These are phyloP conservation scores for Sparassis latifolia DNA, from an alignment of 1,284 basidiomycete species.

Conservation along the genomic window DNA sequence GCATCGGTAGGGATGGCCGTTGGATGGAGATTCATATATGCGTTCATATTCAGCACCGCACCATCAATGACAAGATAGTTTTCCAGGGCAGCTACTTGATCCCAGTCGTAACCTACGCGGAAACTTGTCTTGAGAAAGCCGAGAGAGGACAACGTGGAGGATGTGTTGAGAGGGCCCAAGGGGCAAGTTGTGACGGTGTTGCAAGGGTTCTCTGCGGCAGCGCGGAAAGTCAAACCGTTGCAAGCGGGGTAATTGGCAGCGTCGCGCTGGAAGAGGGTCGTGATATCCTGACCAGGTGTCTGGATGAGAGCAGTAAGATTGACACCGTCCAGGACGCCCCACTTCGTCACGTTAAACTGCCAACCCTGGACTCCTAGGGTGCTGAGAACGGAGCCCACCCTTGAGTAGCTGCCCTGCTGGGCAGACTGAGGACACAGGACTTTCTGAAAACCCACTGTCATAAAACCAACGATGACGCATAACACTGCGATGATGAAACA, in stretches of 20 bases:
- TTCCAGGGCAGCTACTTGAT: slow-evolving; percentile 60
- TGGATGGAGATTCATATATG: slow-evolving; percentile 79
- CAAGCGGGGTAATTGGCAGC: slow-evolving; percentile 64
- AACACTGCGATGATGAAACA: slow-evolving; percentile 81
- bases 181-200: slow-evolving; percentile 49
- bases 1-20: slow-evolving; percentile 63
- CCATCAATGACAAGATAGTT: slow-evolving; percentile 91
- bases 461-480: slow-evolving; percentile 82
- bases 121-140: slow-evolving; percentile 58
- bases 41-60: slow-evolving; percentile 86
- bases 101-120: slow-evolving; percentile 84
- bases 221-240: slow-evolving; percentile 49
- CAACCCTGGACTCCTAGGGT: slow-evolving; percentile 77
- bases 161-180: slow-evolving; percentile 48
- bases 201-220: slow-evolving; percentile 77
- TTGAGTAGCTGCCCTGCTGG: slow-evolving; percentile 54
- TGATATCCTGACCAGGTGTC: slow-evolving; percentile 81
- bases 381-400: slow-evolving; percentile 50
- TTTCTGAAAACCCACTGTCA: slow-evolving; percentile 91
- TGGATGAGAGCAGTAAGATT: slow-evolving; percentile 45
- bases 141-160: slow-evolving; percentile 54
- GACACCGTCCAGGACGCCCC: slow-evolving; percentile 49
- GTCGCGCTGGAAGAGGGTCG: slow-evolving; percentile 71
- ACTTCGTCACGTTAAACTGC: slow-evolving; percentile 69
- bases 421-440: slow-evolving; percentile 76